Percentiles rank a stretch among this genome's conserved stretches.
Evolutionary conservation across 768 basidiomycete genomes (phyloP).

Genomic region (Macrolepiota albuminosa): DNA sequence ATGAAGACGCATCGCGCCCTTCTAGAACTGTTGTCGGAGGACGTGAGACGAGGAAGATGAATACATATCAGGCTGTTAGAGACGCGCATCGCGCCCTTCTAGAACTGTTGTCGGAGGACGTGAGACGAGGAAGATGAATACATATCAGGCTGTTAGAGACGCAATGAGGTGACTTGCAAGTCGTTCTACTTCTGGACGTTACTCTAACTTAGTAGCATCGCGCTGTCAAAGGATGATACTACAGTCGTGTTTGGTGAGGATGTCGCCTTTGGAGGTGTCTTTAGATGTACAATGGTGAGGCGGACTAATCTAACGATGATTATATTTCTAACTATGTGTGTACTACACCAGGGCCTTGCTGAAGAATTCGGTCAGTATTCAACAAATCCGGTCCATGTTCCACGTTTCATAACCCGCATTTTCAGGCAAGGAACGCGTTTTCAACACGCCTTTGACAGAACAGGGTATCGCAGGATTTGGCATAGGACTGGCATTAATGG

Average conservation of each 20-base stretch:
- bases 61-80: conserved; percentile 87
- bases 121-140: conserved; percentile 93
- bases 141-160: conserved; percentile 89
- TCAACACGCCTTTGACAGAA: conserved; percentile 91
- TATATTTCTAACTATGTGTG: neutral
- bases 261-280: conserved; percentile 92
- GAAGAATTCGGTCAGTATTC: conserved; percentile 79
- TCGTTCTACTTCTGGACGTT: neutral
- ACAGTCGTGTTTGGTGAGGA: conserved; percentile 91
- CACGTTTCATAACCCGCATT: conserved; percentile 3
- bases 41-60: conserved; percentile 92
- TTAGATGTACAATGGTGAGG: conserved; percentile 85
- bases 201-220: conserved; percentile 48
- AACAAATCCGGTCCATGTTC: neutral
- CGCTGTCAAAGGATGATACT: conserved; percentile 77
- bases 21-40: conserved; percentile 54
- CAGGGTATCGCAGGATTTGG: conserved; percentile 96
- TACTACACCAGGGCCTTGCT: conserved; percentile 62
- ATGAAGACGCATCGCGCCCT: conserved; percentile 46
- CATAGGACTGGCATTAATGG: conserved; percentile 88
- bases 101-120: conserved; percentile 60
- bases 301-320: neutral
- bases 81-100: conserved; percentile 54
- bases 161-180: conserved; percentile 62
- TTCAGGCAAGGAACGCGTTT: conserved; percentile 83